A percentile compares a stretch with the other conserved stretches of the same genome.
Conservation (phyloP, 257 asterid species). For the Penstemon eatonii region DNA sequence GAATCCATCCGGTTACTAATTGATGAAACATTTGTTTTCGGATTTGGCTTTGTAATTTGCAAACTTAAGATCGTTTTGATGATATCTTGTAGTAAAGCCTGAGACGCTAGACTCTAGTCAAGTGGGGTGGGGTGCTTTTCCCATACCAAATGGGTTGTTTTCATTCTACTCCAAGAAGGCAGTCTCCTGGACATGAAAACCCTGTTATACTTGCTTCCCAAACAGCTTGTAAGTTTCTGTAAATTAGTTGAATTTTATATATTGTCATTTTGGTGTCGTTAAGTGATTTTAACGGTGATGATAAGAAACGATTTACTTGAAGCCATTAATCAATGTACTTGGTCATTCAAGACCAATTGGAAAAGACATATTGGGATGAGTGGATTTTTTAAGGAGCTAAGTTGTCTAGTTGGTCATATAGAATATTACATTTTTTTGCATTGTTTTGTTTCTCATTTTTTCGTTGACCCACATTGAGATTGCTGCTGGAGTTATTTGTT, state of each 20-base stretch:
- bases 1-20: too few species aligned
- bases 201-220: constrained; percentile 81
- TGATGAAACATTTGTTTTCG: constrained; percentile 25
- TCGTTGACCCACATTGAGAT: constrained; percentile 11
- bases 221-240: constrained; percentile 72
- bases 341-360: too few species aligned
- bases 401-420: too few species aligned
- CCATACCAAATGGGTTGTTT: constrained; percentile 82
- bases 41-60: constrained; percentile 41
- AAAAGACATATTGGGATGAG: too few species aligned
- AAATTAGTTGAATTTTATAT: not conserved
- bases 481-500: constrained; percentile 7
- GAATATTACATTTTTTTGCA: too few species aligned
- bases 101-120: constrained; percentile 34
- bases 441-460: not conserved
- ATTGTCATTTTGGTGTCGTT: not conserved
- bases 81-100: constrained; percentile 60
- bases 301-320: too few species aligned
- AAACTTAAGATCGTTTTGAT: constrained; percentile 66
- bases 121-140: constrained; percentile 39
- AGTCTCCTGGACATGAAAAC: constrained; percentile 82
- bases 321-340: too few species aligned
- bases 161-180: constrained; percentile 68
- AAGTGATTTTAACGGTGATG: not conserved
- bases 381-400: too few species aligned